A percentile compares a stretch with the other conserved stretches of the same genome.
phyloP scores from a whole-genome alignment of 1,284 basidiomycete genomes.

The Naganishia sp. region DNA sequence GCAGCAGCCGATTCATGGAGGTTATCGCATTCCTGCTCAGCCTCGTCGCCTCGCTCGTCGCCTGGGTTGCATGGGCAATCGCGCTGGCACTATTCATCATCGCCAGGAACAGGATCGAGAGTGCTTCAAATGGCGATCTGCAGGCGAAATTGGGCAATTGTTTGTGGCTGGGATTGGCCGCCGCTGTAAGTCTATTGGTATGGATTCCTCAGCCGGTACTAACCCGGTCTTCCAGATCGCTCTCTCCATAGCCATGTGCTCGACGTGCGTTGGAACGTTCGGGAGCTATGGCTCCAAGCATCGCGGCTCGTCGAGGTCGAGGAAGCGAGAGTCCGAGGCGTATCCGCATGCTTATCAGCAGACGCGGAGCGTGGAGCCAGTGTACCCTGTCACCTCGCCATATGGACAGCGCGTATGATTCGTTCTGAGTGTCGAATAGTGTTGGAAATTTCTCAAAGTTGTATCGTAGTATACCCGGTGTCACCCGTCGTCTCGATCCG shows the following conservation, averaged over 20 bases:
- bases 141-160: conserved; percentile 43
- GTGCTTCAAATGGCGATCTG: conserved; percentile 38
- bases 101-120: conserved; percentile 39
- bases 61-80: conserved; percentile 41
- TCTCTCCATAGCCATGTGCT: conserved; percentile 41
- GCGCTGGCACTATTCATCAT: conserved; percentile 43
- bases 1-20: conserved; percentile 38
- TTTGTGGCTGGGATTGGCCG: conserved; percentile 47
- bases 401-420: background rate
- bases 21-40: conserved; percentile 38
- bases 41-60: conserved; percentile 4
- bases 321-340: background rate
- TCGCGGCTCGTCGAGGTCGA: background rate
- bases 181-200: conserved; percentile 39
- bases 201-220: background rate
- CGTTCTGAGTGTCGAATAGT: too few species aligned
- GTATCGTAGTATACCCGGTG: too few species aligned
- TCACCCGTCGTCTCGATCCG: too few species aligned
- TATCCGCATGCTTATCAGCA: conserved; percentile 10
- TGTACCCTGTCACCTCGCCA: background rate
- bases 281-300: conserved; percentile 38
- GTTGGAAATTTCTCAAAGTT: background rate
- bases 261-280: conserved; percentile 45
- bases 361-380: background rate
- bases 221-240: conserved; percentile 33